A percentile compares a stretch with the other conserved stretches of the same genome.
These are phyloP conservation scores for Flaveria linearis DNA, from an alignment of 129 eudicot species.

Conservation along the genomic window DNA sequence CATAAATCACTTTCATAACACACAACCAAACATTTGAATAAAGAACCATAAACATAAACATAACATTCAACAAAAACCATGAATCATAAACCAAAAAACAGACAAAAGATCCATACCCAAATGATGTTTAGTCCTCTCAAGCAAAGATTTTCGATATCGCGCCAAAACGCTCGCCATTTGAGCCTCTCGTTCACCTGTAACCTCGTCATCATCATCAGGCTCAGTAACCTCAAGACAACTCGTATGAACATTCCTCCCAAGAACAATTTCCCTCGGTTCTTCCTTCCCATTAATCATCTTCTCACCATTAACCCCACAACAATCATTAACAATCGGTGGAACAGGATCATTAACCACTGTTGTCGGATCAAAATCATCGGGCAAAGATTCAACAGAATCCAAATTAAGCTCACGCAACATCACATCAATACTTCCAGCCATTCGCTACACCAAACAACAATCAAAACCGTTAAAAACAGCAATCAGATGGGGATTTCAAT, in stretches of 20 bases:
- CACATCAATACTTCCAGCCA: constrained; percentile 44
- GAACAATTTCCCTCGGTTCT: constrained; percentile 64
- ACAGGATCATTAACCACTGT: constrained; percentile 50
- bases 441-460: constrained; percentile 15
- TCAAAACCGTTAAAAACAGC: neutral
- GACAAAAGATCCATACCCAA: constrained; percentile 49
- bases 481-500: neutral
- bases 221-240: constrained; percentile 72
- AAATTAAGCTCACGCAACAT: constrained; percentile 37
- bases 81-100: neutral
- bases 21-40: neutral
- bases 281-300: constrained; percentile 34
- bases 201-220: constrained; percentile 88
- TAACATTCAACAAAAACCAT: neutral
- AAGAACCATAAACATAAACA: constrained; percentile 13
- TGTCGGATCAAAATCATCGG: constrained; percentile 53
- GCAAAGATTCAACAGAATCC: constrained; percentile 37
- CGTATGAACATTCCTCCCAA: constrained; percentile 88
- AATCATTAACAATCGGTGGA: constrained; percentile 39
- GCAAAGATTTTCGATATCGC: constrained; percentile 66
- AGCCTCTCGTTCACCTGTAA: constrained; percentile 92
- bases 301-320: constrained; percentile 29
- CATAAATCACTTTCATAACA: neutral
- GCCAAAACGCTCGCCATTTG: constrained; percentile 92
- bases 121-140: constrained; percentile 89